These are phyloP conservation scores for Phytophthora crassamura DNA, from an alignment of 352 stramenopile species.

Conservation along the genomic window DNA sequence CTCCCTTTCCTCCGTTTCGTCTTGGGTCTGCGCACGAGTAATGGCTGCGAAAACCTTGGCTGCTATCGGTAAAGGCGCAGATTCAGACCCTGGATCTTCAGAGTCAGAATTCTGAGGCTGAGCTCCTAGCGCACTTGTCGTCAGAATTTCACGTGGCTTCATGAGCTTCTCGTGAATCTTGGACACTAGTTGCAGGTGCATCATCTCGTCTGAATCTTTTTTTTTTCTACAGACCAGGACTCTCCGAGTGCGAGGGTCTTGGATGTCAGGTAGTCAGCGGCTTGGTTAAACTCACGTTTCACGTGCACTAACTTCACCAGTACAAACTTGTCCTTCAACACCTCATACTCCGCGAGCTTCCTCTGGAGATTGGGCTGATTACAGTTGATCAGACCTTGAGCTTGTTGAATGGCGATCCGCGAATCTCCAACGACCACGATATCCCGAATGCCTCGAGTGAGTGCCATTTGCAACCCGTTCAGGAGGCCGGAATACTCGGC, in stretches of 20 bases:
- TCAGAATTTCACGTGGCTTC: not conserved
- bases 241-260: too few species aligned
- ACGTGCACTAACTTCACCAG: not conserved
- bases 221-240: too few species aligned
- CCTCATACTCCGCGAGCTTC: not conserved
- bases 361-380: slow-evolving; percentile 12
- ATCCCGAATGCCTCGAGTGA: not conserved
- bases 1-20: too few species aligned
- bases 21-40: not conserved
- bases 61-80: not conserved
- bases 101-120: not conserved
- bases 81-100: not conserved
- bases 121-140: too few species aligned
- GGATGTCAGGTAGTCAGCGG: not conserved
- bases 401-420: slow-evolving; percentile 8
- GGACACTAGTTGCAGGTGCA: not conserved
- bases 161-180: slow-evolving; percentile 3
- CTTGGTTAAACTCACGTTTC: slow-evolving; percentile 12
- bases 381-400: slow-evolving; percentile 10
- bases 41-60: not conserved
- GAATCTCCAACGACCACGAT: not conserved
- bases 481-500: slow-evolving; percentile 8
- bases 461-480: not conserved
- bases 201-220: not conserved
- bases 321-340: too few species aligned